Percentiles rank a stretch among this genome's conserved stretches.
These are phyloP conservation scores for Pterula multifida DNA, from an alignment of 1,284 basidiomycete genomes.

Conservation along the genomic window DNA sequence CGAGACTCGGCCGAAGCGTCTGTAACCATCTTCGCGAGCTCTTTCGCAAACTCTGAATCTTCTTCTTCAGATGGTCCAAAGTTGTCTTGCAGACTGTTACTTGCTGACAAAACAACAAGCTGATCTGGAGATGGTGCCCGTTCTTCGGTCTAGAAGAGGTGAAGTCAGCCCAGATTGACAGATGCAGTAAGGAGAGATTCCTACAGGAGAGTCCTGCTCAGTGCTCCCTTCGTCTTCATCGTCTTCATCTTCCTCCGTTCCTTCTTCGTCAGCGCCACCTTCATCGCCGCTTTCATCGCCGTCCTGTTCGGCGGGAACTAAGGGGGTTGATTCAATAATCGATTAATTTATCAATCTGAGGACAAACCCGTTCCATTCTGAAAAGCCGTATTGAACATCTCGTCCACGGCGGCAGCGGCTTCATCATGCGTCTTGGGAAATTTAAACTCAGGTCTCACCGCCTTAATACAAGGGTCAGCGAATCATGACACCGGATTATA, in stretches of 20 bases:
- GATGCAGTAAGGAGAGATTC: conserved; percentile 12
- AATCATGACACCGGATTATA: conserved; percentile 1
- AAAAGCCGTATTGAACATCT: conserved; percentile 63
- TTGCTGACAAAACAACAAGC: conserved; percentile 51
- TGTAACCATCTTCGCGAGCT: conserved; percentile 90
- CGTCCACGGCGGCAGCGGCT: conserved; percentile 79
- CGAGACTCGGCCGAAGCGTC: conserved; percentile 76
- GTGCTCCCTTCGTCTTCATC: conserved; percentile 21
- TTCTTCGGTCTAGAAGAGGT: conserved; percentile 36
- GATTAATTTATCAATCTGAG: not conserved
- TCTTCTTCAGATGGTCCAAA: conserved; percentile 77
- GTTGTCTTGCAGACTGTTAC: conserved; percentile 43
- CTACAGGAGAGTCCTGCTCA: conserved; percentile 39
- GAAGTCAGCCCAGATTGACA: conserved; percentile 7
- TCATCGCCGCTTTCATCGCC: conserved; percentile 61
- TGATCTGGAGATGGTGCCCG: conserved; percentile 69
- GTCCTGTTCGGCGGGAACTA: conserved; percentile 31
- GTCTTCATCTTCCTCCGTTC: conserved; percentile 44
- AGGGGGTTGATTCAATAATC: conserved; percentile 7
- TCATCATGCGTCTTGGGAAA: conserved; percentile 71
- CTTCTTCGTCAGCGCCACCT: conserved; percentile 40
- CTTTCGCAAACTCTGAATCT: conserved; percentile 88
- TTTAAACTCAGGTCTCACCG: conserved; percentile 65
- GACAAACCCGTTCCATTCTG: conserved; percentile 42
- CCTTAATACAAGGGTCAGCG: conserved; percentile 29